phyloP scores from a whole-genome alignment of 495 filamentous ascomycete species.

The Penicillium canescens region DNA sequence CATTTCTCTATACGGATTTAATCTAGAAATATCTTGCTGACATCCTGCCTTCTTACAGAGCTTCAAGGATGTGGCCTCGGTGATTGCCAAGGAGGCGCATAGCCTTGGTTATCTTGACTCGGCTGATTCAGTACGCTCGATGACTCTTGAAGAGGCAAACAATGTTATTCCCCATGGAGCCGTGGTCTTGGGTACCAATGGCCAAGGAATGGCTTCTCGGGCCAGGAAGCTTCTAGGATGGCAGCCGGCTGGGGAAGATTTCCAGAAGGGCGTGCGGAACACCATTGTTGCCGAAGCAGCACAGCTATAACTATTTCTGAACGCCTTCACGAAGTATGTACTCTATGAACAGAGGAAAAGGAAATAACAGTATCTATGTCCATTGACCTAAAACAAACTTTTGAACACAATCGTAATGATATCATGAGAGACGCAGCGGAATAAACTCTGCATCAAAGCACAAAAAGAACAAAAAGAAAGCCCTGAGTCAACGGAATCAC shows the following conservation, averaged over 20 bases:
- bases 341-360: not conserved
- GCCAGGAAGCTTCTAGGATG: constrained; percentile 1
- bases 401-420: constrained; percentile 12
- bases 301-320: not conserved
- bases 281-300: constrained; percentile 3
- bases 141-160: constrained; percentile 4
- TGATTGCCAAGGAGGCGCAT: constrained; percentile 7
- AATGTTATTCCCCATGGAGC: not conserved
- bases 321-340: too few species aligned
- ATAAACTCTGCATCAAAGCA: constrained; percentile 4
- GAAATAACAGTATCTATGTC: constrained; percentile 2
- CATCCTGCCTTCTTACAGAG: not conserved
- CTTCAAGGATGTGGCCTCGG: constrained; percentile 1
- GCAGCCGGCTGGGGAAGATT: not conserved
- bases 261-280: not conserved
- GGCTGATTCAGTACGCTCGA: constrained; percentile 1
- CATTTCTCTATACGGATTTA: not conserved
- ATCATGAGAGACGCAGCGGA: constrained; percentile 4
- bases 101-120: constrained; percentile 4
- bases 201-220: constrained; percentile 3
- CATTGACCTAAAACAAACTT: constrained; percentile 9
- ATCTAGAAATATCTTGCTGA: not conserved
- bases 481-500: constrained; percentile 10
- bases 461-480: not conserved
- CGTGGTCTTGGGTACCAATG: constrained; percentile 2